These are phyloP conservation scores for Rutstroemia sp. DNA, from an alignment of 2,329 filamentous ascomycete species.

Conservation along the genomic window DNA sequence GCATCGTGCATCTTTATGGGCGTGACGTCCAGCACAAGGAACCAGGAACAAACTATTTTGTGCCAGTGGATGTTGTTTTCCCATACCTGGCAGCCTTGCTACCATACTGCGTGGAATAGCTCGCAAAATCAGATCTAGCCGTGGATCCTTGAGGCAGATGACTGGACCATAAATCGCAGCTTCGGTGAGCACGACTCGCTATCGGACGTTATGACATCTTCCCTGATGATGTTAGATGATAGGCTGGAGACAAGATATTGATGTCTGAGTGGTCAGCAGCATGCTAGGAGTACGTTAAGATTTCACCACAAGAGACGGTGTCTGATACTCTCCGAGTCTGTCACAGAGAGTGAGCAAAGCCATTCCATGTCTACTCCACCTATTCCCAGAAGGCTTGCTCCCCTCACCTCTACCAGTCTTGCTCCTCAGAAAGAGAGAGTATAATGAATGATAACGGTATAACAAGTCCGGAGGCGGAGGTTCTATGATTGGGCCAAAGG, in stretches of 20 bases:
- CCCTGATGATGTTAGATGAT: background rate
- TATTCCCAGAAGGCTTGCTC: too few species aligned
- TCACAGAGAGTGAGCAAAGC: background rate
- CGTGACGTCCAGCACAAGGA: too few species aligned
- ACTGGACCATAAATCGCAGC: background rate
- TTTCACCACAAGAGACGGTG: background rate
- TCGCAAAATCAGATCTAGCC: background rate
- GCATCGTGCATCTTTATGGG: too few species aligned
- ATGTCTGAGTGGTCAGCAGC: background rate
- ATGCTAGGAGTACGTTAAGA: background rate
- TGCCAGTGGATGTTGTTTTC: background rate
- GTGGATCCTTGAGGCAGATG: background rate
- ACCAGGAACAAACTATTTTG: background rate
- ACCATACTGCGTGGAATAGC: background rate
- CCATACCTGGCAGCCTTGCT: background rate
- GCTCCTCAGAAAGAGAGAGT: too few species aligned
- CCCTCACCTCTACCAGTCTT: too few species aligned
- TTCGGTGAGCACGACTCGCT: background rate
- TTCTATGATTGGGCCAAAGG: too few species aligned
- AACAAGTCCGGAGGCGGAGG: too few species aligned
- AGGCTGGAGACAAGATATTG: background rate
- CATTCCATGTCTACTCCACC: too few species aligned
- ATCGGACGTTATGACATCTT: background rate
- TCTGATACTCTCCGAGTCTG: background rate
- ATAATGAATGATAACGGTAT: background rate